Conservation (phyloP, 140 eudicot genomes). For the Oenanthe javanica region DNA sequence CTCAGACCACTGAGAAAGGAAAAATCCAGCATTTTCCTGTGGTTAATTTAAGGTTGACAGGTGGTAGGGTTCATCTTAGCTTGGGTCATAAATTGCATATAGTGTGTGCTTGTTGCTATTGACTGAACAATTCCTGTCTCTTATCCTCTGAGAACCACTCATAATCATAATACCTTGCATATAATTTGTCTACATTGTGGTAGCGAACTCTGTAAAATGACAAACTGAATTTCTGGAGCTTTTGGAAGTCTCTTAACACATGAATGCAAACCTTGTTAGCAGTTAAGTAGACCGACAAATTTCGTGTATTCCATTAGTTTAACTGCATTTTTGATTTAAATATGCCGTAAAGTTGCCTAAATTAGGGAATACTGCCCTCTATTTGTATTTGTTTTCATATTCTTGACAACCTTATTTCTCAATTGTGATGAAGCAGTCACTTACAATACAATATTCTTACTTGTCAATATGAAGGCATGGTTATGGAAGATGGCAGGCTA, state of each 20-base stretch:
- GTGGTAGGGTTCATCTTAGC: background rate
- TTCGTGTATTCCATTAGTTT: background rate
- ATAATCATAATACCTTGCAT: background rate
- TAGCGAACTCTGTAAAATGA: background rate
- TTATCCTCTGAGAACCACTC: background rate
- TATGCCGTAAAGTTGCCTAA: background rate
- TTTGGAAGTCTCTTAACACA: background rate
- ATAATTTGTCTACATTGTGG: background rate
- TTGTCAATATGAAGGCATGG: slow-evolving; percentile 56
- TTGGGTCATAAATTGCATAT: background rate
- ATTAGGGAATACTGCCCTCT: background rate
- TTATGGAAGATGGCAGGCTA: slow-evolving; percentile 99
- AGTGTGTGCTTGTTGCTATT: background rate
- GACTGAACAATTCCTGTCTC: background rate
- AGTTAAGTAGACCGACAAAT: background rate
- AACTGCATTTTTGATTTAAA: background rate
- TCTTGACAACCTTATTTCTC: background rate
- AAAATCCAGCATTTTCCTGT: background rate
- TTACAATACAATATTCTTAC: background rate
- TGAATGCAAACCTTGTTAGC: background rate
- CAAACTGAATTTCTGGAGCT: background rate
- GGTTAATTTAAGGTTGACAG: background rate
- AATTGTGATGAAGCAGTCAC: background rate
- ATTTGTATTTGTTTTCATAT: background rate
- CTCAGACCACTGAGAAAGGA: background rate